Evolutionary conservation across 192 early-diverging fungal genomes (phyloP), one percentile per base, ranked within the genome.

Genomic region (Podila epicladia): DNA sequence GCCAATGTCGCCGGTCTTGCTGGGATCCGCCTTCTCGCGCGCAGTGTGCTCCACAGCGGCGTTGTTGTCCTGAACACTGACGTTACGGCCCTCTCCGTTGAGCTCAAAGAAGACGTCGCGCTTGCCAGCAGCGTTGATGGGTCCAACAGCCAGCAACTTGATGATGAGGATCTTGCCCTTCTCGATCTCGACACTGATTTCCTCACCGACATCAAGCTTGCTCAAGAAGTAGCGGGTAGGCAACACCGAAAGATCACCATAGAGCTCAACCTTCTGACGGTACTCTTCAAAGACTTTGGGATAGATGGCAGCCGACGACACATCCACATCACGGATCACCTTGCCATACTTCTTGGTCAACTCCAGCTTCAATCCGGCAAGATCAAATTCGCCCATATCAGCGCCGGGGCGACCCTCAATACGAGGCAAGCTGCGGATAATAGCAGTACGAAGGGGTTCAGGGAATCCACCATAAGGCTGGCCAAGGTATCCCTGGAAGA

Each of bases 31-130:
- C 80, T 93, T 93, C 61, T 84, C 90, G 58, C 90, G 91, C n/a
- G 87, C 84, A 41, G 89, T 85, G 62, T 86, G 84, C 72, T 90
- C 91, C 17, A 90, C 86, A 62, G 89, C 89, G 35, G 91, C 89
- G 51, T 89, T 91, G 37, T 64, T 82, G 62, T 94, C 93, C 32
- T 73, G 85, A 48, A 96, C 86, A 67, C 90, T 91, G 41, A 97
- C 90, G 60, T 94, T 93, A 77, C 97, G 90, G 19, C 94, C 93
- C 83, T 98, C 97, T 70, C 97, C 96, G 82, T 98, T 97, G 70
- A 99, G 77, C 73, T 93, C 93, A 87, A 99, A 99, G 91, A 94
- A 99, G 28, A 99, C 96, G 74, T 99, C 97, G 60, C 96, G 89
- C 67, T 86, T 89, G 31, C 91, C 89, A 51, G 87, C 70, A 19